Conservation (phyloP, 176 grass and related monocot genomes). For the Otatea glauca region DNA sequence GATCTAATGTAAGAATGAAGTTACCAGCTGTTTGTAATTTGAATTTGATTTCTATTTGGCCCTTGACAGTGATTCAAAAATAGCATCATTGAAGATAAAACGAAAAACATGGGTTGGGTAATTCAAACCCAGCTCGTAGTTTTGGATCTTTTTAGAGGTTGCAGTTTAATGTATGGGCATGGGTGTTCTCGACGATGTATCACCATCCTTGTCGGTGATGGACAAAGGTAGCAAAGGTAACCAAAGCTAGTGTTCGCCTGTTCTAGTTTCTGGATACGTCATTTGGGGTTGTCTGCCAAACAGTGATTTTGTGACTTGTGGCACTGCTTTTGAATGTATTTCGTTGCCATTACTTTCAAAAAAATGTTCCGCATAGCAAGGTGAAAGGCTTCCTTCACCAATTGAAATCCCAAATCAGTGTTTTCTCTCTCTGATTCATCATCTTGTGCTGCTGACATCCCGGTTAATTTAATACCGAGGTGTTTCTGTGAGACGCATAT, state of each 20-base stretch:
- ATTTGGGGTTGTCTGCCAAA: background rate
- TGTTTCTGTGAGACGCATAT: background rate
- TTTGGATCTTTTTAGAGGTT: background rate
- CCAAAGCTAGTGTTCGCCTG: background rate
- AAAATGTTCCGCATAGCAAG: background rate
- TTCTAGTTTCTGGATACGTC: background rate
- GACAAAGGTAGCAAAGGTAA: background rate
- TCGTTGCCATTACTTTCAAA: background rate
- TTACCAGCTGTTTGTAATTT: background rate
- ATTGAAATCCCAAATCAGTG: background rate
- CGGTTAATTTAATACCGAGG: background rate
- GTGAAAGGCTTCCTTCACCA: background rate
- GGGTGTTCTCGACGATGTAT: background rate
- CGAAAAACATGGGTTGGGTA: background rate
- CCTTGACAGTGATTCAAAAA: background rate
- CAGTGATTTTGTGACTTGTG: background rate
- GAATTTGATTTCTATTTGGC: background rate
- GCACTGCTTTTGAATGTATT: background rate
- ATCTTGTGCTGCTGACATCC: background rate
- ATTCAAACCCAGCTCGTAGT: background rate
- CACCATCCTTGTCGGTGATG: background rate
- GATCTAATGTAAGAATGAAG: background rate
- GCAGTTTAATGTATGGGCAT: background rate
- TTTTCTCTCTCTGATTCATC: background rate
- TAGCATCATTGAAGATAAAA: background rate